Conservation (phyloP, 257 asterid genomes). For the Scutellaria galericulata region DNA sequence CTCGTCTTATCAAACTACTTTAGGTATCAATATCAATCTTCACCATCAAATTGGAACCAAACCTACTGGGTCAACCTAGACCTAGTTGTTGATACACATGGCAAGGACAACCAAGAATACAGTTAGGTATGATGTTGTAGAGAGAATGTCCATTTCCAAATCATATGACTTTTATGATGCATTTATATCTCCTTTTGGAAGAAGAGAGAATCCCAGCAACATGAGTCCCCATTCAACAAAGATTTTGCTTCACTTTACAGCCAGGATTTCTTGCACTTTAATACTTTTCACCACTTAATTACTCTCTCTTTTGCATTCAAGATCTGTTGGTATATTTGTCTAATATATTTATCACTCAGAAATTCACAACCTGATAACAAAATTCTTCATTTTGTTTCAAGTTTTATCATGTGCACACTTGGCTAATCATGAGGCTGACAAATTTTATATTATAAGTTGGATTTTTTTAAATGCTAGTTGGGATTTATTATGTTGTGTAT, state of each 20-base stretch:
- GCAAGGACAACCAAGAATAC: background rate
- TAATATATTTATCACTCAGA: no score
- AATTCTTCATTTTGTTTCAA: no score
- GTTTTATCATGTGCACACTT: no score
- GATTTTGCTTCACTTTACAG: conserved; percentile 22
- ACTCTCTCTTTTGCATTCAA: background rate
- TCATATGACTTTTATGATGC: conserved; percentile 18
- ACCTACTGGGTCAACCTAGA: background rate
- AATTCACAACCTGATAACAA: no score
- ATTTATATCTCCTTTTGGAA: background rate
- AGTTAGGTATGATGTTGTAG: background rate
- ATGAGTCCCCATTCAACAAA: background rate
- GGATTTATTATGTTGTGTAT: no score
- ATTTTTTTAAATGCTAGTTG: no score
- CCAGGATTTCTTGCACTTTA: conserved; percentile 13
- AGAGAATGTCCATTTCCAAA: conserved; percentile 19
- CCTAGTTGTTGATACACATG: background rate
- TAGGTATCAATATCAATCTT: no score
- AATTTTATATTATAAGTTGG: no score
- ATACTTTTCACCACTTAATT: background rate
- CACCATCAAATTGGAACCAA: no score
- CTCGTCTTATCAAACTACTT: no score
- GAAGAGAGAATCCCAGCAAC: background rate
- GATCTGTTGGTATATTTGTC: no score
- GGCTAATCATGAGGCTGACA: no score